Evolutionary conservation across 1,139 yeast species (phyloP), one percentile per base, ranked within the genome.

Genomic region (Sugiyamaella neomexicana): DNA sequence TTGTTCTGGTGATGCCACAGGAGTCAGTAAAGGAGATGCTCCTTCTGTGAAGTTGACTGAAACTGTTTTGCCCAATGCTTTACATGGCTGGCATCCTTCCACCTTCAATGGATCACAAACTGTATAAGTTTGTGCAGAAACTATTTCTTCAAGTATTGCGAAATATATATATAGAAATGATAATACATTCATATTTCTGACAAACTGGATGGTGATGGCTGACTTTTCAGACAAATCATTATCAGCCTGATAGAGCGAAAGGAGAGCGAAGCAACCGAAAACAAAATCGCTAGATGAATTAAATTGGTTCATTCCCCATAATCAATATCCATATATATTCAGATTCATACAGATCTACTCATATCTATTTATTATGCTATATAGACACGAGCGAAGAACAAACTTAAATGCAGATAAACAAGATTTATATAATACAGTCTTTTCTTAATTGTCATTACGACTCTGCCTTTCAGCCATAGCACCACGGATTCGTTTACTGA

Each of bases 21-120:
- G 50, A 31, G 27, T 29, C 52, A 55, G 50, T 15, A 41, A 31
- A 29, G 52, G 42, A 42, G 65, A 52, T 42, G 54, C 41, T 5
- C 65, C 65, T 8, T 55, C 48, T 13, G 66, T 60, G 59, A 67
- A 67, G 49, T 66, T 63, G 17, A 63, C 57, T 13, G 53, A 50
- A 9, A 61, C 53, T 31, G 63, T 41, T 16, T 56, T 60, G 10
- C 69, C 71, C 10, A 67, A 59, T 7, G 69, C 71, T 34, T 68
- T 63, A 54, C 66, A 64, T 9, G 69, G 64, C 4, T 54, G 46
- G 47, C 70, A 67, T 20, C 61, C 53, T 27, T 59, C 52, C 16
- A 55, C 44, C 13, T 54, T 55, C 29, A 65, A 60, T 2, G 70
- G 70, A 52, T 66, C 59, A 57, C 70, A 68, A 5, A 50, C 46